Evolutionary conservation across 2,329 filamentous ascomycete genomes (phyloP), one percentile per base, ranked within the genome.

Genomic region (Amauroascus niger): DNA sequence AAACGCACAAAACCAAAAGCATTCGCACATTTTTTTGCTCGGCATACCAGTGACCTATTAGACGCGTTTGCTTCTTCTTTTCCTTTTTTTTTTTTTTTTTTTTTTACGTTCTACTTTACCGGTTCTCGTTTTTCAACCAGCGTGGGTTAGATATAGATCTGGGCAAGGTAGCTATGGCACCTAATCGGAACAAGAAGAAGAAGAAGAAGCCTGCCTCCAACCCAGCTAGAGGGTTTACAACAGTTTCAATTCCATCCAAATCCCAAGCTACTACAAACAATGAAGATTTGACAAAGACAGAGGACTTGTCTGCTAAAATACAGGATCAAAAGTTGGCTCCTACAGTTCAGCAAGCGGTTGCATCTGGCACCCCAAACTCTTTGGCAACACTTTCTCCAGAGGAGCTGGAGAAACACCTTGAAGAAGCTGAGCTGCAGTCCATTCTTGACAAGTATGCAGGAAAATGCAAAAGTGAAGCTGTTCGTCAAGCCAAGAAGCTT

Each of bases 181-280:
- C 57, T 11, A 56, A 53, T 41, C 56, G 55, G 22, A 60, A 58
- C 22, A 95, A 96, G 75, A 94, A 88, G 77, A 97, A 96, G 28
- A 95, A 96, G 75, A 94, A 88, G 77, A 97, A 96, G 79, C 79
- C 86, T 53, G 80, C 81, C 24, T 81, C 84, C 30, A 97, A 96
- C 70, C 88, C 90, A 56, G 88, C 89, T 37, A 80, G 93, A 69
- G 93, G 90, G 16, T 95, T 96, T 72, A 88, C 91, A 59, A 98
- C 93, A 4, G 94, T 88, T 11, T 97, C 91, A 1, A 79, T 95
- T 56, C 88, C 89, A 41, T 94, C 88, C 22, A 95, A 90, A 66
- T 76, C 79, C 44, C 88, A 91, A 64, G 58, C 69, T 55, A n/a
- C n/a, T n/a, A 65, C 71, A 35, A 69, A 71, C 40, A 58, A 63